phyloP scores from a whole-genome alignment of 257 asterid species.

The Cruciata laevipes region DNA sequence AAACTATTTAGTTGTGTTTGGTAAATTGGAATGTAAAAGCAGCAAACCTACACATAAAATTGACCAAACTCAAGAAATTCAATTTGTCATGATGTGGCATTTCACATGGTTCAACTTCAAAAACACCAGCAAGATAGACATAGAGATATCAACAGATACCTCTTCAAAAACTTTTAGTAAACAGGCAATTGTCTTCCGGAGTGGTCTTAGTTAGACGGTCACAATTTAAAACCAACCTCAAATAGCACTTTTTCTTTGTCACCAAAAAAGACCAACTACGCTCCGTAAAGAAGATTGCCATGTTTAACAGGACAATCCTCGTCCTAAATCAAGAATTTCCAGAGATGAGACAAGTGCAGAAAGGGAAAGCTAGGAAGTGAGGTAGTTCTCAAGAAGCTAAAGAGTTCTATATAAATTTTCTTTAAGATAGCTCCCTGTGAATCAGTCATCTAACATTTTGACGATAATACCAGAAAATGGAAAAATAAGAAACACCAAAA shows the following conservation, averaged over 20 bases:
- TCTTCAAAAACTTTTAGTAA: neutral
- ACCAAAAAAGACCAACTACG: neutral
- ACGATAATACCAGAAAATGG: neutral
- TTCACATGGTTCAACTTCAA: neutral
- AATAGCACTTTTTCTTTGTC: neutral
- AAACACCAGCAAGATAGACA: neutral
- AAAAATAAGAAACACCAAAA: neutral
- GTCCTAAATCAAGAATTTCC: neutral
- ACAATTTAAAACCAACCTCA: neutral
- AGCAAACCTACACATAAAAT: neutral
- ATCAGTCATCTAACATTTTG: neutral
- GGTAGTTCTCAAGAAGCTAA: neutral
- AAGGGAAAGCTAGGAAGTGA: slow-evolving; percentile 1
- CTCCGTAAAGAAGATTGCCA: neutral
- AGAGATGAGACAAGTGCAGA: neutral
- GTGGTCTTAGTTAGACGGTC: neutral
- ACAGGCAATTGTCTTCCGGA: neutral
- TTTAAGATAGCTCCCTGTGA: neutral
- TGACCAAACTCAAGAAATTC: neutral
- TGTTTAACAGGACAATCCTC: neutral
- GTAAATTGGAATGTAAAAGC: neutral
- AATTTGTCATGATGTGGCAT: neutral
- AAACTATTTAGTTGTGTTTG: neutral
- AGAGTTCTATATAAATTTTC: neutral
- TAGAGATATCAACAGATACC: neutral